Percentiles rank a stretch among this genome's conserved stretches.
Conservation (phyloP, 495 filamentous ascomycete species). For the Hypoxylon rickii region DNA sequence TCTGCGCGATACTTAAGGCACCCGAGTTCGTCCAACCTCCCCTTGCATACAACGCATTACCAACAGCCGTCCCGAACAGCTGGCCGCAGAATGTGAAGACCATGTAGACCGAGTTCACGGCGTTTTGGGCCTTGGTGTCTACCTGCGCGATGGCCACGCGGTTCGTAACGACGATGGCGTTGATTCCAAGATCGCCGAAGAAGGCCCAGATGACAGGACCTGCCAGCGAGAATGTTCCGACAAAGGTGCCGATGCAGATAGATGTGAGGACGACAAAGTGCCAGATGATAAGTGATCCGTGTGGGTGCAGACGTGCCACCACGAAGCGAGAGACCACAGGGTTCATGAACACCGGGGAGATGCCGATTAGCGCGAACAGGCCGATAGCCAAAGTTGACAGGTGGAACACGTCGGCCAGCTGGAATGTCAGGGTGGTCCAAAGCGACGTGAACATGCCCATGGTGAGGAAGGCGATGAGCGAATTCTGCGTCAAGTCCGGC, state of each 20-base stretch:
- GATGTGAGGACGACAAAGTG: constrained; percentile 57
- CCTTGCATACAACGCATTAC: constrained; percentile 67
- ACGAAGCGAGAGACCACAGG: constrained; percentile 65
- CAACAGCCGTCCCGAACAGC: constrained; percentile 70
- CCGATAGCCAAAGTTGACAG: constrained; percentile 67
- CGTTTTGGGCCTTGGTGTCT: constrained; percentile 67
- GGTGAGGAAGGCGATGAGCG: constrained; percentile 45
- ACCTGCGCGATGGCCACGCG: constrained; percentile 67
- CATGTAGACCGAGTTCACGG: constrained; percentile 78
- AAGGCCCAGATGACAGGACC: constrained; percentile 72
- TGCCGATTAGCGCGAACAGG: constrained; percentile 71
- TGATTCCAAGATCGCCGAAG: constrained; percentile 69
- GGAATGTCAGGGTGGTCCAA: constrained; percentile 86
- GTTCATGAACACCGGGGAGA: constrained; percentile 61
- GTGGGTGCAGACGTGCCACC: constrained; percentile 64
- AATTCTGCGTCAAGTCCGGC: constrained; percentile 68
- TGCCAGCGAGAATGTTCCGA: constrained; percentile 62
- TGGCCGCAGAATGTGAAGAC: constrained; percentile 71
- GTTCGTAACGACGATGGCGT: constrained; percentile 70
- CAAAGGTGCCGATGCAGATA: constrained; percentile 67
- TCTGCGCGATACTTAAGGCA: constrained; percentile 64
- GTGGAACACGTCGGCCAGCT: constrained; percentile 66
- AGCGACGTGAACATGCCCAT: constrained; percentile 52
- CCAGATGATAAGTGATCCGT: constrained; percentile 63
- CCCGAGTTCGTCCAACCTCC: constrained; percentile 67